Conservation (phyloP, 768 basidiomycete genomes). For the Boletus speciosus region DNA sequence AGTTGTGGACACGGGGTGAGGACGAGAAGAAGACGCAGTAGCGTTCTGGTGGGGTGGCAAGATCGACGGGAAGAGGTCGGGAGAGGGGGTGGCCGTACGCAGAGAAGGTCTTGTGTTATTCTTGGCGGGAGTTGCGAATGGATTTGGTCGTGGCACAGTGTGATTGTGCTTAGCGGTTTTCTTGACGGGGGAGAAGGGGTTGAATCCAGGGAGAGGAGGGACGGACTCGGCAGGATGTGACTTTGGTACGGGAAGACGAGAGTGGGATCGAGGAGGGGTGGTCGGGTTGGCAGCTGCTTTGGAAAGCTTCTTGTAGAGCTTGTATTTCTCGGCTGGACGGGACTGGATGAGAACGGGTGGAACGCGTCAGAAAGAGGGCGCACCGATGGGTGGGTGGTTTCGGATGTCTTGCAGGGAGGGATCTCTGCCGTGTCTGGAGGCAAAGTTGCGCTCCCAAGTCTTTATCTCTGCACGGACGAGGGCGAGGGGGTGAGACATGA, state of each 20-base stretch:
- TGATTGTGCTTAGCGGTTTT: slow-evolving; percentile 26
- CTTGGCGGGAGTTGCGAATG: slow-evolving; percentile 44
- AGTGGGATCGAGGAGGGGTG: slow-evolving; percentile 32
- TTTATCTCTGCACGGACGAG: slow-evolving; percentile 69
- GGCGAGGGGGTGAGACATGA: slow-evolving; percentile 13
- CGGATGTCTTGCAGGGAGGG: slow-evolving; percentile 73
- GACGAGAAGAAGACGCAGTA: slow-evolving; percentile 16
- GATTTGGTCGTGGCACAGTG: slow-evolving; percentile 32
- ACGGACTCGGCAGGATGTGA: slow-evolving; percentile 52
- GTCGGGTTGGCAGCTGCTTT: slow-evolving; percentile 39
- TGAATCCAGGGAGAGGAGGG: slow-evolving; percentile 54
- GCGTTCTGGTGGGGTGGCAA: slow-evolving; percentile 9
- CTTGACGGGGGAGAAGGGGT: slow-evolving; percentile 80
- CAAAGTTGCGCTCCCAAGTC: slow-evolving; percentile 72
- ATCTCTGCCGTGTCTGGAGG: slow-evolving; percentile 47
- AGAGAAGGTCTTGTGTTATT: slow-evolving; percentile 27
- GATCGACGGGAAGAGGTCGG: slow-evolving; percentile 41
- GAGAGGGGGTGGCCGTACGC: slow-evolving; percentile 30
- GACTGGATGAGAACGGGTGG: slow-evolving; percentile 9
- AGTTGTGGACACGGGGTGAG: slow-evolving; percentile 26
- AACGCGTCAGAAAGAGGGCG: slow-evolving; percentile 22
- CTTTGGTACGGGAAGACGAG: slow-evolving; percentile 38
- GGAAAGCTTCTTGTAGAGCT: slow-evolving; percentile 71
- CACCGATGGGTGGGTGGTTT: slow-evolving; percentile 59
- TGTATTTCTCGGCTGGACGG: slow-evolving; percentile 70